These are phyloP conservation scores for Naganishia vishniacii DNA, from an alignment of 768 basidiomycete genomes.

Conservation along the genomic window DNA sequence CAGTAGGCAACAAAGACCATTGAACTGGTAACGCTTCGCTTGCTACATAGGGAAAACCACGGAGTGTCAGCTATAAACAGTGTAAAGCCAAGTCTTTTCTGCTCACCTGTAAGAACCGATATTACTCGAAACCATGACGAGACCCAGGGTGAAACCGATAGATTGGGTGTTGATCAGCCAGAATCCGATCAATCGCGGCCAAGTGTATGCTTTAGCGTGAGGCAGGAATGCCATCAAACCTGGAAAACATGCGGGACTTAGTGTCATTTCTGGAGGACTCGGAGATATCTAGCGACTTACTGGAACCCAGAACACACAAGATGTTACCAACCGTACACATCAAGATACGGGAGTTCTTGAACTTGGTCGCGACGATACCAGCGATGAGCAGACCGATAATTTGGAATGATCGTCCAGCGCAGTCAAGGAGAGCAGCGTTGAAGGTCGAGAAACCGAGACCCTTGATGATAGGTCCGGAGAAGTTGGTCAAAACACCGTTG, in stretches of 20 bases:
- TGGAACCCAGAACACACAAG: slow-evolving; percentile 27
- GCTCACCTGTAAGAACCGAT: slow-evolving; percentile 38
- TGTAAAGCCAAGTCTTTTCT: background rate
- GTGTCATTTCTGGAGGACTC: slow-evolving; percentile 2
- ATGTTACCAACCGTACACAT: slow-evolving; percentile 46
- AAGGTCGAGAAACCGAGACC: slow-evolving; percentile 44
- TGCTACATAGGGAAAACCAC: background rate
- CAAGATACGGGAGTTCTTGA: slow-evolving; percentile 42
- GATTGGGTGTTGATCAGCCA: slow-evolving; percentile 43
- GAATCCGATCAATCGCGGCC: slow-evolving; percentile 46
- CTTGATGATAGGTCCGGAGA: slow-evolving; percentile 47
- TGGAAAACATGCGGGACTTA: too few relatives aligned
- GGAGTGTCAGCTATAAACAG: background rate
- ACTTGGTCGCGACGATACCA: slow-evolving; percentile 44
- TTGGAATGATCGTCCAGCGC: slow-evolving; percentile 47
- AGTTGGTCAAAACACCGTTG: slow-evolving; percentile 49
- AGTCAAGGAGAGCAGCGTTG: slow-evolving; percentile 47
- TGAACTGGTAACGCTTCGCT: slow-evolving; percentile 36
- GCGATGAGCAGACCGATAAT: slow-evolving; percentile 48
- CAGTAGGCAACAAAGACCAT: slow-evolving; percentile 47
- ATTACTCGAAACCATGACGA: slow-evolving; percentile 48
- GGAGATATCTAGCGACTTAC: background rate
- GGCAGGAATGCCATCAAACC: slow-evolving; percentile 48
- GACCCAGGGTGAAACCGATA: slow-evolving; percentile 48
- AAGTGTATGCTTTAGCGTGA: slow-evolving; percentile 35